These are phyloP conservation scores for Beauveria sp. DNA, from an alignment of 2,329 filamentous ascomycete genomes.

Conservation along the genomic window DNA sequence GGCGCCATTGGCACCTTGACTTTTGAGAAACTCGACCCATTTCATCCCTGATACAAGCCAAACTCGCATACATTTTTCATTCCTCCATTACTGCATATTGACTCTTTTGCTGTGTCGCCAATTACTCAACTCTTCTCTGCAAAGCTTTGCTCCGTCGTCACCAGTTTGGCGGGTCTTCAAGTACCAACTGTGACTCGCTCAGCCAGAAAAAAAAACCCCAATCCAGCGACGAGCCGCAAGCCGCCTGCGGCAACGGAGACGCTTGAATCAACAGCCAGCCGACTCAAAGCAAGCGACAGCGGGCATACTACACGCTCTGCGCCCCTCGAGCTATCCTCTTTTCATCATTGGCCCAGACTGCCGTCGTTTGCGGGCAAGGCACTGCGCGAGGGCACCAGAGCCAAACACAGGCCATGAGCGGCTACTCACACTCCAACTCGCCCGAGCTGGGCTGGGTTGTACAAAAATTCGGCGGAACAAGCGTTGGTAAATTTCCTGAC, in stretches of 20 bases:
- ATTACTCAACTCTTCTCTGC: not conserved
- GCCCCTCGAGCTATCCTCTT: not conserved
- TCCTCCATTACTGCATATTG: too few relatives aligned
- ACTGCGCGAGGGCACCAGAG: not conserved
- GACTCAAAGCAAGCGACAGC: not conserved
- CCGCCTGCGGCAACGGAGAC: not conserved
- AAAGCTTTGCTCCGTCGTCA: not conserved
- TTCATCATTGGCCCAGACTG: not conserved
- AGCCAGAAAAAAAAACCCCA: not conserved
- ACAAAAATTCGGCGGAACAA: constrained; percentile 93
- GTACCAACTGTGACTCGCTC: not conserved
- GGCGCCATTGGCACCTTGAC: not conserved
- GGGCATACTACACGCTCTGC: not conserved
- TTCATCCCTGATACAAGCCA: not conserved
- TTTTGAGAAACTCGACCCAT: not conserved
- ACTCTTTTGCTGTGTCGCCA: not conserved
- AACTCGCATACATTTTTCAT: not conserved
- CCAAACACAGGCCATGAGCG: constrained; percentile 21
- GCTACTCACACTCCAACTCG: constrained; percentile 27
- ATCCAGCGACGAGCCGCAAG: constrained; percentile 5
- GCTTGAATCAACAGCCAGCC: not conserved
- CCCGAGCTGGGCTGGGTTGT: constrained; percentile 63
- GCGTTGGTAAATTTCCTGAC: constrained; percentile 85
- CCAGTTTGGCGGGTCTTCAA: constrained; percentile 2
- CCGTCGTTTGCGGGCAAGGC: not conserved